Conservation (phyloP, 192 early-diverging fungal genomes). For the Pilaira anomala region DNA sequence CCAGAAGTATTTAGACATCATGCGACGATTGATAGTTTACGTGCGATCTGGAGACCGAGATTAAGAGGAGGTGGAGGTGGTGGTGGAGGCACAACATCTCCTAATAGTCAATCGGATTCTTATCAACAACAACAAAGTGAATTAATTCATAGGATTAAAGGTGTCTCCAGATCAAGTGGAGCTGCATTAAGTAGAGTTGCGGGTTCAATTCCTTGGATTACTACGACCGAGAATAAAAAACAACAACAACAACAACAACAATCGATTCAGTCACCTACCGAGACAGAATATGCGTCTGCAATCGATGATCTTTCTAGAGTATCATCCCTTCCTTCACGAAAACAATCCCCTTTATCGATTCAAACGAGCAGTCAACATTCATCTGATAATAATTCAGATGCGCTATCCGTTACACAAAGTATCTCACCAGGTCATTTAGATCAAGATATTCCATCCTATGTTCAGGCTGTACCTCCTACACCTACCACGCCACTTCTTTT, state of each 20-base stretch:
- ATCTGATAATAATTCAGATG: too few relatives aligned
- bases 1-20: slow-evolving; percentile 46
- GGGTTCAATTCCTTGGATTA: slow-evolving; percentile 23
- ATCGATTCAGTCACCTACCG: not conserved
- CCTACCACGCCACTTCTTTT: not conserved
- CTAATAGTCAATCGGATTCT: slow-evolving; percentile 14
- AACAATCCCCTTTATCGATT: too few relatives aligned
- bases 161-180: slow-evolving; percentile 36
- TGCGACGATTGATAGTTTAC: slow-evolving; percentile 41
- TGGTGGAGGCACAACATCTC: too few relatives aligned
- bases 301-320: too few relatives aligned
- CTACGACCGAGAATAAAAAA: not conserved
- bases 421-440: not conserved
- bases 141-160: slow-evolving; percentile 37
- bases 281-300: too few relatives aligned
- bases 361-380: too few relatives aligned
- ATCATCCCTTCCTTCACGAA: too few relatives aligned
- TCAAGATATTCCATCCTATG: slow-evolving; percentile 14
- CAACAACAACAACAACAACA: not conserved
- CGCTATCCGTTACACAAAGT: too few relatives aligned
- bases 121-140: not conserved
- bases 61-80: not conserved
- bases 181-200: slow-evolving; percentile 32
- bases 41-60: slow-evolving; percentile 45
- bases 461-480: not conserved